Evolutionary conservation across 352 stramenopile species (phyloP), one percentile per base, ranked within the genome.

Genomic region (Globisporangium camurandrum): DNA sequence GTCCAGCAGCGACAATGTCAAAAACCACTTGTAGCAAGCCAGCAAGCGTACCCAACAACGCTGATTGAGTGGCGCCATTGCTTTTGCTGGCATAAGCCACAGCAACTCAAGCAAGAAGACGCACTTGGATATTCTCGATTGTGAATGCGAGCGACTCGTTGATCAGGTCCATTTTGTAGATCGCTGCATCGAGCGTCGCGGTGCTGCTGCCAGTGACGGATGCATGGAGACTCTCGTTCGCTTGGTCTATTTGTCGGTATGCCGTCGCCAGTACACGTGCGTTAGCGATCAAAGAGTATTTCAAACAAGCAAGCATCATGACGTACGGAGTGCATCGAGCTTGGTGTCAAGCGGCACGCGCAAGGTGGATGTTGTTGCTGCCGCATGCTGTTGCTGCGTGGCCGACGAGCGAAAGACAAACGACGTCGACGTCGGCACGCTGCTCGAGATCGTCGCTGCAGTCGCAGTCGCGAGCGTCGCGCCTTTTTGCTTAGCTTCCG

Each of bases 71-170:
- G n/a, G n/a, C n/a, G n/a, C n/a, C n/a, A n/a, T n/a, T n/a, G n/a
- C n/a, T n/a, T n/a, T n/a, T n/a, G n/a, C n/a, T n/a, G n/a, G n/a
- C n/a, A n/a, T n/a, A n/a, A 38, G 27, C 30, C 6, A 26, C 14
- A 14, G 14, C 11, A 37, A 28, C 31, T 12, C 33, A 31, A 4
- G 22, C 3, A 36, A 27, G 2, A 20, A 20, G 16, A 42, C 39
- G 31, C 23, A 73, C 69, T 55, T 86, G 75, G 38, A 88, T 77
- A 49, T 88, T 88, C 37, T 88, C 78, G 42, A 90, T 88, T 10
- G 75, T 86, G 50, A 86, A 90, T 11, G 75, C 75, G 40, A 90
- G 57, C 39, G 78, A 90, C 51, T 90, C 78, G 51, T 88, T 88
- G 52, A 88, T 81, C 40, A 86, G 69, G 49, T 90, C 75, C 51